Evolutionary conservation across 371 early-diverging fungal species (phyloP).

Genomic region (Homolaphlyctis polyrhiza): DNA sequence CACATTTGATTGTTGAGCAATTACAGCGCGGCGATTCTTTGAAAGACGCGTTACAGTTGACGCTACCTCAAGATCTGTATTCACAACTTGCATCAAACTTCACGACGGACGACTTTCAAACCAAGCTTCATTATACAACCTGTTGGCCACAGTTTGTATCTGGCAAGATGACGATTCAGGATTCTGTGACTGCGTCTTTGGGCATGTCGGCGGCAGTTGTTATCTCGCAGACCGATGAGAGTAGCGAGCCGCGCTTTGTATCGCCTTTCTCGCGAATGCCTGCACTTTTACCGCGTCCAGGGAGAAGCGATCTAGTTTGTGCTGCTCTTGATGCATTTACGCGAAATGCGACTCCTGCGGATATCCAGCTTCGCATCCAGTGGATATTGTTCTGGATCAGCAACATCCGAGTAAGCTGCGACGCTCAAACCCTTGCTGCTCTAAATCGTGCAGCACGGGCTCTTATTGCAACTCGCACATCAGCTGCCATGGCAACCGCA

Average conservation of each 20-base stretch:
- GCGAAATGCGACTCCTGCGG: neutral
- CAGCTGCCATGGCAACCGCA: too few relatives aligned
- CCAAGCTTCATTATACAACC: neutral
- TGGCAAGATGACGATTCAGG: neutral
- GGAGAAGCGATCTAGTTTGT: neutral
- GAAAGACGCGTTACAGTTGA: conserved; percentile 32
- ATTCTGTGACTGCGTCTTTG: neutral
- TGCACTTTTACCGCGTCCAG: neutral
- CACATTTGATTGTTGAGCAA: conserved; percentile 57
- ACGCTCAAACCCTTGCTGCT: neutral
- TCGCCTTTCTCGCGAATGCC: neutral
- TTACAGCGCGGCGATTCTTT: conserved; percentile 62
- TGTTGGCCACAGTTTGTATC: neutral
- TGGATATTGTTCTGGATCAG: neutral
- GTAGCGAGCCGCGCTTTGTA: neutral
- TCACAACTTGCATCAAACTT: too few relatives aligned
- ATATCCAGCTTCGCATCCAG: neutral
- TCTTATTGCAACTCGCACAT: neutral
- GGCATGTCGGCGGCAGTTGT: neutral
- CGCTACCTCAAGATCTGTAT: neutral
- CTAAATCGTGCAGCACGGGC: neutral
- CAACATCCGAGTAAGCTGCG: neutral
- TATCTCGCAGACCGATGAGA: neutral
- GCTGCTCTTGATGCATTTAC: neutral
- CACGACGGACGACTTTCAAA: neutral